Percentiles rank a stretch among this genome's conserved stretches.
Conservation (phyloP, 352 stramenopile species). For the Pythium insidiosum region DNA sequence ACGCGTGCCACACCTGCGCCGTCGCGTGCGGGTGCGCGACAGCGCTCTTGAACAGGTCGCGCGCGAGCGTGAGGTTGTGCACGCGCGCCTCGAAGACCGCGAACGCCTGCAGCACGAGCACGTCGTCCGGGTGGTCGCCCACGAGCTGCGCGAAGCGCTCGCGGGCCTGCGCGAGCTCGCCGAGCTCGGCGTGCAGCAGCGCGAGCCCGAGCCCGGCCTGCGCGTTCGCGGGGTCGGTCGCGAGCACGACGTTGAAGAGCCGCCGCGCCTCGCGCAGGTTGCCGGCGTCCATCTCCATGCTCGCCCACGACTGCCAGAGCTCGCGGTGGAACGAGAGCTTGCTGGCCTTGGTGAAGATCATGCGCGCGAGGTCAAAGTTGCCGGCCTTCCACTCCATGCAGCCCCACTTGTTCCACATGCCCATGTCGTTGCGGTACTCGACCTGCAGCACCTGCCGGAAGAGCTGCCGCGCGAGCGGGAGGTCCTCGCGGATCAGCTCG, state of each 20-base stretch:
- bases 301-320: conserved; percentile 81
- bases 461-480: conserved; percentile 54
- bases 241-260: conserved; percentile 77
- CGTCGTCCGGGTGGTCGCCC: conserved; percentile 46
- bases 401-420: conserved; percentile 89
- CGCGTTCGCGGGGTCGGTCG: conserved; percentile 56
- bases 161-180: conserved; percentile 40
- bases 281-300: conserved; percentile 73
- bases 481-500: conserved; percentile 74
- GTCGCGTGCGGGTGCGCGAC: conserved; percentile 40
- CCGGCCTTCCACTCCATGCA: conserved; percentile 86
- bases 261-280: conserved; percentile 73
- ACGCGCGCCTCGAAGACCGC: conserved; percentile 69
- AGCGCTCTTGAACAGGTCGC: conserved; percentile 52
- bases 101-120: conserved; percentile 67
- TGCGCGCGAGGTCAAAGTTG: conserved; percentile 73
- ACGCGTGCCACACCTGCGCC: conserved; percentile 81
- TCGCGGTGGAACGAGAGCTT: conserved; percentile 65
- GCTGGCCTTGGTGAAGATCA: conserved; percentile 79
- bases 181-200: conserved; percentile 53
- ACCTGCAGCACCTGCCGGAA: conserved; percentile 79
- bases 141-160: conserved; percentile 50
- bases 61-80: conserved; percentile 55
- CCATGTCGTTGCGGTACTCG: conserved; percentile 77
- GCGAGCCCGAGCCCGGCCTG: conserved; percentile 70